Percentiles rank a stretch among this genome's conserved stretches.
Evolutionary conservation across 1,139 yeast genomes (phyloP).

Genomic region (Geotrichum restrictum): DNA sequence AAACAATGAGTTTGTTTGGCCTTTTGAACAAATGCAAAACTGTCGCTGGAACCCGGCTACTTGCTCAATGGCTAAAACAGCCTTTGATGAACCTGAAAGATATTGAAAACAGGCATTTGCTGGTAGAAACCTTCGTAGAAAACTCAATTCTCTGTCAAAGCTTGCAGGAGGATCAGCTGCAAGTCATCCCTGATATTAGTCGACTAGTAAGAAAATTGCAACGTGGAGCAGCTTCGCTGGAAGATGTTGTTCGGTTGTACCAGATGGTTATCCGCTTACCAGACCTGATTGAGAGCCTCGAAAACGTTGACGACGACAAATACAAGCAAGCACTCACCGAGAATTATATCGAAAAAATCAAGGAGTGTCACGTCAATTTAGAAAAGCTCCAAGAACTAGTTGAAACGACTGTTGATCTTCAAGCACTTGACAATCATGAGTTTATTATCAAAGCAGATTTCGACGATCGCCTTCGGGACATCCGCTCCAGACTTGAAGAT

Average conservation of each 20-base stretch:
- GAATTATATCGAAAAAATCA: constrained; percentile 59
- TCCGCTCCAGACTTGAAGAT: constrained; percentile 55
- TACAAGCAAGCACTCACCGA: constrained; percentile 38
- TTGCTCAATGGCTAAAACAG: constrained; percentile 93
- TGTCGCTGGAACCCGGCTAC: constrained; percentile 74
- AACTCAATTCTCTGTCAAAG: constrained; percentile 60
- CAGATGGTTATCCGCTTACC: constrained; percentile 74
- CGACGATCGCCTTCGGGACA: constrained; percentile 65
- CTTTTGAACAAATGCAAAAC: constrained; percentile 84
- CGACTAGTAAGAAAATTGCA: constrained; percentile 64
- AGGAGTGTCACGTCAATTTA: constrained; percentile 49
- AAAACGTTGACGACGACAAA: constrained; percentile 32
- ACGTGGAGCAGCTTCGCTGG: constrained; percentile 54
- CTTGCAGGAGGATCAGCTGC: constrained; percentile 63
- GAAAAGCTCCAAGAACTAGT: constrained; percentile 75
- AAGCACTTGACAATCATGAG: constrained; percentile 72
- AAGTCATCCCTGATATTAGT: constrained; percentile 76
- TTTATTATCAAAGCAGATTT: constrained; percentile 86
- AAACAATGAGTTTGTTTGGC: constrained; percentile 69
- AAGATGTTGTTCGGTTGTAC: constrained; percentile 86
- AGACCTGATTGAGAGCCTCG: constrained; percentile 54
- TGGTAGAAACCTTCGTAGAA: constrained; percentile 69
- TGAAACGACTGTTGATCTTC: constrained; percentile 85
- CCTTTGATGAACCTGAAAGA: constrained; percentile 65
- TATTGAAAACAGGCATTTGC: constrained; percentile 63